Percentiles rank a stretch among this genome's conserved stretches.
Conservation (phyloP, 768 basidiomycete species). For the Lentinula boryana region DNA sequence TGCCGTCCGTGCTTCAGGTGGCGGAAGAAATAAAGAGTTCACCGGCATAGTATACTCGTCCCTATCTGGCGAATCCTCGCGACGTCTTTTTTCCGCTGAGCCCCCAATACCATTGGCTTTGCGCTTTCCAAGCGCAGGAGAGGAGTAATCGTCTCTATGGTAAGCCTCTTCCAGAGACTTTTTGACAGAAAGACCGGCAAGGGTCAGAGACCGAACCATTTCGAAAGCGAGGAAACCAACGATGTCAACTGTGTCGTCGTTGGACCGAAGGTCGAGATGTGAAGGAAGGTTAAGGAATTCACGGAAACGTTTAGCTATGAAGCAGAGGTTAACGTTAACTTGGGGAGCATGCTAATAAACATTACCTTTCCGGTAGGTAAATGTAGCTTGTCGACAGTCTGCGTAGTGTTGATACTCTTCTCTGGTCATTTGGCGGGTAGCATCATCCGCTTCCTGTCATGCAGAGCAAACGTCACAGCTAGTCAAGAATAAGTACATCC, state of each 20-base stretch:
- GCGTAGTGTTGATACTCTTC: conserved; percentile 98
- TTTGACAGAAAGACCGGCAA: conserved; percentile 83
- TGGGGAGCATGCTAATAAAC: background rate
- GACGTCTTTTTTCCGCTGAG: conserved; percentile 44
- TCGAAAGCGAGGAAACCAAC: conserved; percentile 97
- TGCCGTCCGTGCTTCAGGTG: conserved; percentile 75
- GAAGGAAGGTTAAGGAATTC: conserved; percentile 89
- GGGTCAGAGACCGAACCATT: conserved; percentile 89
- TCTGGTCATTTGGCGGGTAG: conserved; percentile 91
- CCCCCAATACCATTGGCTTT: conserved; percentile 45
- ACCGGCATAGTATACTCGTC: conserved; percentile 65
- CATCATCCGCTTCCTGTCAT: conserved; percentile 84
- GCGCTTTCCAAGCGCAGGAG: conserved; percentile 65
- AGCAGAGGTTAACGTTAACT: background rate
- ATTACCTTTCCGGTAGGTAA: conserved; percentile 92
- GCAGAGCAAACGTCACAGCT: background rate
- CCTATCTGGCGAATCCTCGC: conserved; percentile 56
- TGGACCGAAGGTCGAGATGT: conserved; percentile 82
- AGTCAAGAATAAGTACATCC: background rate
- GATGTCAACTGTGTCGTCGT: conserved; percentile 94
- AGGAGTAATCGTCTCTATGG: conserved; percentile 58
- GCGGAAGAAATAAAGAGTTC: conserved; percentile 74
- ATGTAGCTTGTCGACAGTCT: conserved; percentile 93
- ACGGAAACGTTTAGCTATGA: conserved; percentile 83
- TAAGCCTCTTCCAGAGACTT: conserved; percentile 70